Conservation (phyloP, 148 eudicot genomes). For the Fallopia convolvulus region DNA sequence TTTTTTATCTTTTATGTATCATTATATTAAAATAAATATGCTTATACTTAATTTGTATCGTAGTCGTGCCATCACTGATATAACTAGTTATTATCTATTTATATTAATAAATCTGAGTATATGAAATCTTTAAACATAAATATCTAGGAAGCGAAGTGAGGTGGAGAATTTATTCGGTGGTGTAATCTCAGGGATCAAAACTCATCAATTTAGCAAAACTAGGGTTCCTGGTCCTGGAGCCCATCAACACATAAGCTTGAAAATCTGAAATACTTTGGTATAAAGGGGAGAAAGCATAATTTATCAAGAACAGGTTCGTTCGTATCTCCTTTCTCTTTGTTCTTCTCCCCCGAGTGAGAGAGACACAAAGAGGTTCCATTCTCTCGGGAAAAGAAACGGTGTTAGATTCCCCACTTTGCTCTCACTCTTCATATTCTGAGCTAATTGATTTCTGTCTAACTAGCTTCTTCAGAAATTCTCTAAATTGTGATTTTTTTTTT, state of each 20-base stretch:
- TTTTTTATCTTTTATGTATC: too few relatives aligned
- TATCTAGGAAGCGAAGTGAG: background rate
- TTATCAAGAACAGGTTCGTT: background rate
- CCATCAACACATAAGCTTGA: background rate
- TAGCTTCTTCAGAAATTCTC: background rate
- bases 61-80: too few relatives aligned
- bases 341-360: background rate
- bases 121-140: background rate
- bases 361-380: background rate
- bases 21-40: too few relatives aligned
- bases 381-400: background rate
- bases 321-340: background rate
- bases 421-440: background rate
- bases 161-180: slow-evolving; percentile 3
- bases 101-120: too few relatives aligned
- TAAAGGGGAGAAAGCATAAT: background rate
- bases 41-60: too few relatives aligned
- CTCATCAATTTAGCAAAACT: background rate
- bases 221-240: background rate
- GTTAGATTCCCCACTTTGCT: background rate
- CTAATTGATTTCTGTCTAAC: background rate
- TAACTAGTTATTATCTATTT: too few relatives aligned
- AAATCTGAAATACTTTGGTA: background rate
- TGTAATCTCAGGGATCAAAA: background rate
- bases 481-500: background rate